phyloP scores from a whole-genome alignment of 148 eudicot species.

The Cornus controversa region DNA sequence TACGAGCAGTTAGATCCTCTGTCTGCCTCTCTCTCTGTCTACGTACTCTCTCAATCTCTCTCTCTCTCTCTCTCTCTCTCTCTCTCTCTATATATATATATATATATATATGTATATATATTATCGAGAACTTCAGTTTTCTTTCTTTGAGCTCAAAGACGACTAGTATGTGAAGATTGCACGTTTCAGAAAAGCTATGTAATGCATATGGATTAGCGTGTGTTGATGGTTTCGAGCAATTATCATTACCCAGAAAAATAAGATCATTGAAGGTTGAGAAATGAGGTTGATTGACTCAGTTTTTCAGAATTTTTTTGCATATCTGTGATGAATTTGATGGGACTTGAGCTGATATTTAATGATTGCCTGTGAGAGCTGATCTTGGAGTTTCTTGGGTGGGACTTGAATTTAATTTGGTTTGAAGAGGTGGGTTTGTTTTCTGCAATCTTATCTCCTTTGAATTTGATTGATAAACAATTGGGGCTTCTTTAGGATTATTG shows the following conservation, averaged over 20 bases:
- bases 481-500: conserved; percentile 26
- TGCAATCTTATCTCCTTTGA: conserved; percentile 3
- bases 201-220: conserved; percentile 42
- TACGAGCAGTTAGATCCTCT: conserved; percentile 11
- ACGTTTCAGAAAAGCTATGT: conserved; percentile 20
- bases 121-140: conserved; percentile 3
- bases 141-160: conserved; percentile 21
- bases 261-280: conserved; percentile 4
- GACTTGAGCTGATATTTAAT: not conserved
- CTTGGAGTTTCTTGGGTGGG: conserved; percentile 19
- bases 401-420: conserved; percentile 24
- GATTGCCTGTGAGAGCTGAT: conserved; percentile 14
- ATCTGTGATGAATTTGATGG: conserved; percentile 29
- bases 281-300: conserved; percentile 14
- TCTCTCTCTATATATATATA: conserved; percentile 10
- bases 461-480: conserved; percentile 12
- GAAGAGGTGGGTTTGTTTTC: conserved; percentile 31
- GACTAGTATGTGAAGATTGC: conserved; percentile 21
- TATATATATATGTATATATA: not conserved
- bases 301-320: conserved; percentile 28
- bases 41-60: conserved; percentile 11
- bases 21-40: conserved; percentile 1
- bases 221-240: conserved; percentile 30
- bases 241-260: conserved; percentile 22
- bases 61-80: conserved; percentile 18